Evolutionary conservation across 768 basidiomycete species (phyloP).

Genomic region (Trametes maxima): DNA sequence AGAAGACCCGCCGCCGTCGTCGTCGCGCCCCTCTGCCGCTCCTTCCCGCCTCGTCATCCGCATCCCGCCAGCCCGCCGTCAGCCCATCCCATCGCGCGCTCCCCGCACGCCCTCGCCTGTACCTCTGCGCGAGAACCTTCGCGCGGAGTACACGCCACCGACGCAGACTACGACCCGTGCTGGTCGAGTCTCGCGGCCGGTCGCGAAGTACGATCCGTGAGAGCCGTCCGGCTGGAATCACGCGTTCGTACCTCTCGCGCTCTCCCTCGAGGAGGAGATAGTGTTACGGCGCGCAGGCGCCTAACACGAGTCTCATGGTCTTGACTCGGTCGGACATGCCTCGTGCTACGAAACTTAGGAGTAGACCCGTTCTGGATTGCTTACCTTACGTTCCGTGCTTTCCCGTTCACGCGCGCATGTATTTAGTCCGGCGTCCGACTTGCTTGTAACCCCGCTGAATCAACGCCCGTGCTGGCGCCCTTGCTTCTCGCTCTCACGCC

Average conservation of each 20-base stretch:
- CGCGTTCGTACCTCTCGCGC: slow-evolving; percentile 10
- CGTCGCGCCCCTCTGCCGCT: background rate
- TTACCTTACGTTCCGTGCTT: background rate
- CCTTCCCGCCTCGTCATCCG: slow-evolving; percentile 6
- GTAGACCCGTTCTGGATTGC: no score
- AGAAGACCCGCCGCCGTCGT: background rate
- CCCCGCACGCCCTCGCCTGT: slow-evolving; percentile 5
- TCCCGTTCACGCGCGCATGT: background rate
- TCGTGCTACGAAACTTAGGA: background rate
- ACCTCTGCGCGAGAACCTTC: slow-evolving; percentile 1
- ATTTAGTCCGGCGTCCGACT: background rate
- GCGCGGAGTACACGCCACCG: slow-evolving; percentile 9
- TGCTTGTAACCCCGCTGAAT: no score
- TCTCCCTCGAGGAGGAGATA: slow-evolving; percentile 6
- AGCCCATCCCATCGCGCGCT: background rate
- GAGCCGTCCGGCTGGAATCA: slow-evolving; percentile 8
- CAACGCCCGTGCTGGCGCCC: no score
- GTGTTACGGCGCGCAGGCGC: background rate
- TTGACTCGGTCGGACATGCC: background rate
- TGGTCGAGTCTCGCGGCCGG: slow-evolving; percentile 12
- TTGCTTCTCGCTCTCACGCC: no score
- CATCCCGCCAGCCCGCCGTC: background rate
- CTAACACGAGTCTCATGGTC: background rate
- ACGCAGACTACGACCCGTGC: slow-evolving; percentile 14
- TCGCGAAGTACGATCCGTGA: slow-evolving; percentile 13